Evolutionary conservation across 345 rosid genomes (phyloP).

Genomic region (Cochlearia excelsa): DNA sequence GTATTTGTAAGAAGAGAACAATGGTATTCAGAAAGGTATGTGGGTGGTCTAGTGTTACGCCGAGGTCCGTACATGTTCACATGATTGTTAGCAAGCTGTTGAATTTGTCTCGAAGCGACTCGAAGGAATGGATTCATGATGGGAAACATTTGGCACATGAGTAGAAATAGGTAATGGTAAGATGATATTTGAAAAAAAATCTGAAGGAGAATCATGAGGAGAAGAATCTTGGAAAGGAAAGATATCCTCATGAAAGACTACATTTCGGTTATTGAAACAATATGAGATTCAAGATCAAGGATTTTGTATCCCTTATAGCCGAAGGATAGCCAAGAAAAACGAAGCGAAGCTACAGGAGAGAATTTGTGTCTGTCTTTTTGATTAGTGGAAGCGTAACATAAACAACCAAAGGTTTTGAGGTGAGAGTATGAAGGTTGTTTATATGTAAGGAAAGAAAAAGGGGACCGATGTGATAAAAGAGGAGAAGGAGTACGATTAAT

Average conservation of each 20-base stretch:
- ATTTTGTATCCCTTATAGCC: background rate
- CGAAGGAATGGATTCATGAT: too few species aligned
- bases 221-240: background rate
- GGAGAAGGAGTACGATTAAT: background rate
- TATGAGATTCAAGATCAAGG: background rate
- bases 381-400: background rate
- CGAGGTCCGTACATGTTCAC: background rate
- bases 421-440: background rate
- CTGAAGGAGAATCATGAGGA: background rate
- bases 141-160: background rate
- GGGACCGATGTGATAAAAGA: background rate
- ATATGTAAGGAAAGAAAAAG: background rate
- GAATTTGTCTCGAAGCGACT: too few species aligned
- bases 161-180: too few species aligned
- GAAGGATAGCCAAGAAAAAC: background rate
- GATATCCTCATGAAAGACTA: background rate
- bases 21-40: background rate
- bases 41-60: background rate
- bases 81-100: background rate
- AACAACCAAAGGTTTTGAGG: background rate
- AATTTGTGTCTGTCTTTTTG: background rate
- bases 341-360: background rate
- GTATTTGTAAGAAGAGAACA: background rate
- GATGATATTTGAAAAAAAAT: background rate
- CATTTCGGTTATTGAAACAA: background rate